Evolutionary conservation across 2,329 filamentous ascomycete genomes (phyloP), one percentile per base, ranked within the genome.

Genomic region (Arthroderma sp.): DNA sequence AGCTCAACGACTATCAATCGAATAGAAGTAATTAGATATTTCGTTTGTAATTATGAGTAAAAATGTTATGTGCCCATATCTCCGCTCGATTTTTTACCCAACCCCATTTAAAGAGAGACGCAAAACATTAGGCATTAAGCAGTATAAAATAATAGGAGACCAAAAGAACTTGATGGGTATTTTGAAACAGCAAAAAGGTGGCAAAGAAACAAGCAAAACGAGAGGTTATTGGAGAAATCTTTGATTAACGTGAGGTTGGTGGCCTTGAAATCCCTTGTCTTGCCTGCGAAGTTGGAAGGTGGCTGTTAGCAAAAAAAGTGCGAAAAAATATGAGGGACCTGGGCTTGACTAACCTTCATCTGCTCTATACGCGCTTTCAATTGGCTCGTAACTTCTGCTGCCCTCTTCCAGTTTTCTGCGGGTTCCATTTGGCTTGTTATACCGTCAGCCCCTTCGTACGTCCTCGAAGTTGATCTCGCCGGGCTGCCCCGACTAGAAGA

Each of bases 321-420:
- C 34, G 44, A 40, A 43, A 29, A 36, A 28, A 27, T 48, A 56
- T 22, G 44, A 63, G 15, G 45, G 37, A 36, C 34, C 3, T 34
- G 28, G 6, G 32, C 32, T 11, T 38, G 38, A 29, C 39, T 40
- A 56, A 75, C 78, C 74, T 96, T 98, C 91, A 98, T 98, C 72
- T 91, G 84, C 70, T 96, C 91, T 64, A 98, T 98, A 61, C 91
- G 79, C 43, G 89, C 87, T 70, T 96, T 98, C 58, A 98, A 66
- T 63, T 95, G 91, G 65, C 88, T 95, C 44, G 91, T 98, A 47
- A 98, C 91, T 69, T 98, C 91, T 2, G 91, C 91, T 11, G 91
- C 91, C 54, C 91, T 75, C 69, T 88, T 93, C 91, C 91, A 98
- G 61, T 88, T 96, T 68, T 98, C 91, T 11, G 81, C 79, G 1